Evolutionary conservation across 2,329 filamentous ascomycete species (phyloP).

Genomic region (Emergomyces orientalis): DNA sequence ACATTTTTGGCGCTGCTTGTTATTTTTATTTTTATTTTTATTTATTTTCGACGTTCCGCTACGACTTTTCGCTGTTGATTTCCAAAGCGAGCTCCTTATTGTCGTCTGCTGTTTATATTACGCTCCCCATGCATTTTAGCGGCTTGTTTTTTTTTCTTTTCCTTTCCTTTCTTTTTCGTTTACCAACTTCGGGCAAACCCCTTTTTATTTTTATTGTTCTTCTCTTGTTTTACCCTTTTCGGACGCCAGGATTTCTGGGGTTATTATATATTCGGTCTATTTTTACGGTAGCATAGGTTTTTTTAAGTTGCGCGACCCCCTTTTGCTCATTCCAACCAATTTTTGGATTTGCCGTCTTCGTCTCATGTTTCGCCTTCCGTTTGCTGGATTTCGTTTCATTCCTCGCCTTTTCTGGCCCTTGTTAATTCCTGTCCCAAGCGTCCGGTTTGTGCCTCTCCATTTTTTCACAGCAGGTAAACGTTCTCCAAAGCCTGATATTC

Average conservation of each 20-base stretch:
- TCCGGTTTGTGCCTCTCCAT: not conserved
- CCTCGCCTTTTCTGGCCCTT: not conserved
- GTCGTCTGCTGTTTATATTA: not conserved
- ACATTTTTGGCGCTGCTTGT: not conserved
- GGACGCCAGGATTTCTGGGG: slow-evolving; percentile 10
- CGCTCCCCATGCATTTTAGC: slow-evolving; percentile 6
- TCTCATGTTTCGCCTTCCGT: slow-evolving; percentile 8
- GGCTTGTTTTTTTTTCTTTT: slow-evolving; percentile 7
- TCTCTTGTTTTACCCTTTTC: slow-evolving; percentile 11
- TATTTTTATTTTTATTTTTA: not conserved
- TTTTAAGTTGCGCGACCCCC: not conserved
- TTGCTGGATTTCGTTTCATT: not conserved
- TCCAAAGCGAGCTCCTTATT: slow-evolving; percentile 2
- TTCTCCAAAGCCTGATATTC: not conserved
- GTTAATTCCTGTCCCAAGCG: not conserved
- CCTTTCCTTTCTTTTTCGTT: slow-evolving; percentile 9
- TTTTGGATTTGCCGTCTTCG: slow-evolving; percentile 15
- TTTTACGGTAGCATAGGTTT: not conserved
- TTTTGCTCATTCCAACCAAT: not conserved
- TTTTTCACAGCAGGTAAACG: not conserved
- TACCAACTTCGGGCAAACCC: not conserved
- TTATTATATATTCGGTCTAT: slow-evolving; percentile 11
- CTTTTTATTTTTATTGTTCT: not conserved
- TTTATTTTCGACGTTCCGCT: not conserved
- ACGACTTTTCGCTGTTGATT: not conserved